Conservation (phyloP, 441 rosid species). For the Kokia cookei region DNA sequence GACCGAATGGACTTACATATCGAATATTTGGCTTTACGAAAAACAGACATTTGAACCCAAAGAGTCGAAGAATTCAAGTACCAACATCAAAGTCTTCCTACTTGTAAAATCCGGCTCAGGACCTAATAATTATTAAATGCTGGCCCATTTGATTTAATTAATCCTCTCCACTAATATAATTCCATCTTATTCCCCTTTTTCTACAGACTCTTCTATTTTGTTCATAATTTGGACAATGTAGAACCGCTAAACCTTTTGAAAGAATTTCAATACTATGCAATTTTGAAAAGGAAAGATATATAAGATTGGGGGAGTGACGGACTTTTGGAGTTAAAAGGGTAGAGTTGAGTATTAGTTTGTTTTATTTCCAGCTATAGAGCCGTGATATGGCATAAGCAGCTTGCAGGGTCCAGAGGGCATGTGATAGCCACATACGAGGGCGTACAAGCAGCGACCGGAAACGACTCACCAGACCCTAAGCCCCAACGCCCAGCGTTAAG, state of each 20-base stretch:
- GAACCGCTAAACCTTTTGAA: background rate
- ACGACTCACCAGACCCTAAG: slow-evolving; percentile 5
- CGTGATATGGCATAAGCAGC: background rate
- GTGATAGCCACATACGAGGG: slow-evolving; percentile 17
- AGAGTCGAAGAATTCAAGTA: background rate
- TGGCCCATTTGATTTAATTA: slow-evolving; percentile 19
- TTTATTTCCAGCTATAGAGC: background rate
- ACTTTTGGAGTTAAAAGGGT: background rate
- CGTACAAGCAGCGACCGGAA: background rate
- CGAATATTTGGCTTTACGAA: slow-evolving; percentile 9
- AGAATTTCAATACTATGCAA: background rate
- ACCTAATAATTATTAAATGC: slow-evolving; percentile 28
- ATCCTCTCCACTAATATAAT: background rate
- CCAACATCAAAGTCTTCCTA: slow-evolving; percentile 14
- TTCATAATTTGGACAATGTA: background rate
- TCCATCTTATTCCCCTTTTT: background rate
- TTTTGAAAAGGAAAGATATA: background rate
- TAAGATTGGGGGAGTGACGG: background rate
- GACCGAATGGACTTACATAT: slow-evolving; percentile 23
- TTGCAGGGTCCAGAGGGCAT: slow-evolving; percentile 32
- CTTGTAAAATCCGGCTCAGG: slow-evolving; percentile 16
- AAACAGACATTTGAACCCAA: background rate
- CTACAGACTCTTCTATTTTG: slow-evolving; percentile 7
- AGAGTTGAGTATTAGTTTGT: background rate
- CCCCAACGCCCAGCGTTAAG: background rate